Evolutionary conservation across 345 rosid species (phyloP).

Genomic region (Cochlearia excelsa): DNA sequence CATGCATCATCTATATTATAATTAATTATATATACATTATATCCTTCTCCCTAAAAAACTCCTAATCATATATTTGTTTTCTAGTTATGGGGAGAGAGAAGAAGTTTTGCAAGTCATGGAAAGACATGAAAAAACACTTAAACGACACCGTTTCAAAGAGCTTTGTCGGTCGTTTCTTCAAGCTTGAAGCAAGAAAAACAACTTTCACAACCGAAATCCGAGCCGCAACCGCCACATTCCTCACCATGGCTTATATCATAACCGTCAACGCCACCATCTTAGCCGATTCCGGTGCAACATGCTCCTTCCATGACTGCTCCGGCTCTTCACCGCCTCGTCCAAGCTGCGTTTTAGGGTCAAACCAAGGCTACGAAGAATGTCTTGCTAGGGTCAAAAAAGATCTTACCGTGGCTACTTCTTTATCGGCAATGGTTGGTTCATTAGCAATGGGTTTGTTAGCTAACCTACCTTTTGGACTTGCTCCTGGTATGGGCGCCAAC

Average conservation of each 20-base stretch:
- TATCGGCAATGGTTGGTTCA: slow-evolving; percentile 72
- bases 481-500: slow-evolving; percentile 91
- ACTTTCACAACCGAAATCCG: slow-evolving; percentile 73
- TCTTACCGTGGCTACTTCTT: slow-evolving; percentile 69
- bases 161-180: slow-evolving; percentile 58
- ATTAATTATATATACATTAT: slow-evolving; percentile 1
- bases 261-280: slow-evolving; percentile 83
- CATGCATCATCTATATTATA: too few relatives aligned
- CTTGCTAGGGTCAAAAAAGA: slow-evolving; percentile 59
- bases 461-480: slow-evolving; percentile 78
- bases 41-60: slow-evolving; percentile 24
- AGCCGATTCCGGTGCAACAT: slow-evolving; percentile 72
- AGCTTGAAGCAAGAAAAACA: slow-evolving; percentile 60
- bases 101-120: slow-evolving; percentile 40
- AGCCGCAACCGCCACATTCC: slow-evolving; percentile 86
- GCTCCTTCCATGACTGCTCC: slow-evolving; percentile 64
- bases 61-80: background rate
- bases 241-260: slow-evolving; percentile 95
- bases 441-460: slow-evolving; percentile 78
- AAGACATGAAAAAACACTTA: slow-evolving; percentile 45
- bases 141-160: slow-evolving; percentile 64
- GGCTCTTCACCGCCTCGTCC: slow-evolving; percentile 44
- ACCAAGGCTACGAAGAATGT: slow-evolving; percentile 56
- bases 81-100: slow-evolving; percentile 30
- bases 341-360: slow-evolving; percentile 53